Evolutionary conservation across 805 yeast genomes (phyloP), one percentile per base, ranked within the genome.

Genomic region (Kazachstania viticola): DNA sequence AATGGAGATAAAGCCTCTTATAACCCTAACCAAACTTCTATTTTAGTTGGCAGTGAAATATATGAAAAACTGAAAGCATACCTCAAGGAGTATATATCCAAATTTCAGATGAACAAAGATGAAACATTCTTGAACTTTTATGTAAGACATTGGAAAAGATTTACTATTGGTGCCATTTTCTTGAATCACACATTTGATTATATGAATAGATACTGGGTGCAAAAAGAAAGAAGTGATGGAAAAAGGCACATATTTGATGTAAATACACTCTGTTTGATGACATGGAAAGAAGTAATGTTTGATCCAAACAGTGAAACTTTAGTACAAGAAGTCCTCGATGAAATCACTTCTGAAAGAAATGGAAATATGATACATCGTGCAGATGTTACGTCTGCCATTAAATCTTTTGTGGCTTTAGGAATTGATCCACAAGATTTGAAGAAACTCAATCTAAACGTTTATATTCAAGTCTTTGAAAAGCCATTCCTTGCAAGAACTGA

Each of bases 161-260:
- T 71, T 54, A 74, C 93, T 15, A 75, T 83, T 32, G 97, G 97
- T 17, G 94, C 97, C 1, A 80, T 85, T 12, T 81, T 83, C 56
- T 61, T 91, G 54, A 85, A 84, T 55, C 91, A 93, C 53, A 87
- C 93, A 5, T 82, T 91, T 49, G 95, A 88, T 54, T 91, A 91
- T 58, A 75, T 91, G 71, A 91, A 91, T 58, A 71, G 97, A 39
- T 91, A 88, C 59, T 91, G 98, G 98, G 95, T 93, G 27, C 81
- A 80, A 45, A 87, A 93, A 50, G 97, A 88, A 58, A 71, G 97
- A 49, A 79, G 84, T 27, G 96, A 88, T 53, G 96, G 96, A 13
- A 73, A 83, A 48, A 70, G 85, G 41, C 85, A 83, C 48, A 76
- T 91, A 28, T 84, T 75, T 56, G 98, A 91, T 56, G 93, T 93